Evolutionary conservation across 148 eudicot genomes (phyloP), one percentile per base, ranked within the genome.

Genomic region (Suaeda aralocaspica): DNA sequence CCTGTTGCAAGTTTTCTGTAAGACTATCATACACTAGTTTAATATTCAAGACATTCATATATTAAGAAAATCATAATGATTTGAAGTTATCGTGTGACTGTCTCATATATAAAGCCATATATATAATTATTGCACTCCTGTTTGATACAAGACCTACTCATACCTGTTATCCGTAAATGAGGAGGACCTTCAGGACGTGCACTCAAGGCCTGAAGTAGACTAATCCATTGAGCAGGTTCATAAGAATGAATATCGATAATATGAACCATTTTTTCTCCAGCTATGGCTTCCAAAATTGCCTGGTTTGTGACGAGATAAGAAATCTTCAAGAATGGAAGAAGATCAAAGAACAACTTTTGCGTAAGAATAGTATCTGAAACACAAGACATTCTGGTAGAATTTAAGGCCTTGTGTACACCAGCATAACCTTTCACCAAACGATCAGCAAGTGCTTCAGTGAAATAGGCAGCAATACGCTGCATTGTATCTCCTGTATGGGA

Each of bases 221-320:
- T 77, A 51, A 87, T 63, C 92, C 96, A 89, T 34, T 87, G 96
- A 21, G 96, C 88, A 50, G 96, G 88, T 70, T 87, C 96, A n/a
- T 67, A 78, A 11, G 73, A 74, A 74, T 86, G 61, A 8, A 90
- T 78, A 76, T 90, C 96, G 22, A 90, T 85, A 9, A 90, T 80
- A 45, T 90, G 96, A 74, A 90, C 88, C 68, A 87, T 78, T 78
- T 81, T 85, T 59, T 90, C 92, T 29, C 84, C 92, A 62, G 85
- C 92, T 85, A 90, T 80, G 6, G 92, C 90, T 74, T 90, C 96
- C 16, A 84, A 61, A 52, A 90, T 86, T 2, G 96, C 88, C 29
- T 85, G 90, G 78, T 90, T 90, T 15, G 87, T 84, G 75, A 90
- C 65, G 57, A 90, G 78, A 61, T 82, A 84, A 0, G 88, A 69